These are phyloP conservation scores for Oenanthe sinensis DNA, from an alignment of 129 eudicot species.

Conservation along the genomic window DNA sequence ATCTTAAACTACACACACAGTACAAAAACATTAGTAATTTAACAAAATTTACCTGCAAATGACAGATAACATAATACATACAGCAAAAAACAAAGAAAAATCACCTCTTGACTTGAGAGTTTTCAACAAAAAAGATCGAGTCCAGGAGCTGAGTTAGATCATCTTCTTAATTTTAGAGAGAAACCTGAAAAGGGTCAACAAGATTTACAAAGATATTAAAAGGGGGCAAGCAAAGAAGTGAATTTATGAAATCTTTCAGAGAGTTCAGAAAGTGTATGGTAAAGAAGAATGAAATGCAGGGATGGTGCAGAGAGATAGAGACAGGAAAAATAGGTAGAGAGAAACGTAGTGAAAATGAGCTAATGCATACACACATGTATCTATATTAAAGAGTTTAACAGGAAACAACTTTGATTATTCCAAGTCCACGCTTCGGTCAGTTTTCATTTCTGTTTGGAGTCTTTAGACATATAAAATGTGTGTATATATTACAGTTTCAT, in stretches of 20 bases:
- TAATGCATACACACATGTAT: not conserved
- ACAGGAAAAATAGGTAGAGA: not conserved
- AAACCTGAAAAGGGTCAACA: slow-evolving; percentile 4
- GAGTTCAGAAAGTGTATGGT: not conserved
- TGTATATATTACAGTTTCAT: not conserved
- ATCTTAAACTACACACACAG: not conserved
- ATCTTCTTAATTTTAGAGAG: not conserved
- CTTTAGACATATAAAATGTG: not conserved
- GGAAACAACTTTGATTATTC: not conserved
- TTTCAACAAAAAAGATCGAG: not conserved
- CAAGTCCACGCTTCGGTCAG: slow-evolving; percentile 2
- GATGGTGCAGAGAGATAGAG: not conserved
- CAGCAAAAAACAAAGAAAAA: not conserved
- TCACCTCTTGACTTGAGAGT: not conserved
- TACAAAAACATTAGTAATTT: not conserved
- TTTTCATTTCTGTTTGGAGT: not conserved
- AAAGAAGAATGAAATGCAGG: slow-evolving; percentile 3
- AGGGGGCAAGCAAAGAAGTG: not conserved
- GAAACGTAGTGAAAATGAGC: not conserved
- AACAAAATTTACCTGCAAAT: not conserved
- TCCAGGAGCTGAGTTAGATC: slow-evolving; percentile 2
- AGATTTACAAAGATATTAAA: not conserved
- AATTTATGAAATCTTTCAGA: not conserved
- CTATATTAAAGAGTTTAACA: not conserved
- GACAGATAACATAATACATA: not conserved